These are phyloP conservation scores for Magnusiomyces tetraspermus DNA, from an alignment of 1,139 yeast species.

Conservation along the genomic window DNA sequence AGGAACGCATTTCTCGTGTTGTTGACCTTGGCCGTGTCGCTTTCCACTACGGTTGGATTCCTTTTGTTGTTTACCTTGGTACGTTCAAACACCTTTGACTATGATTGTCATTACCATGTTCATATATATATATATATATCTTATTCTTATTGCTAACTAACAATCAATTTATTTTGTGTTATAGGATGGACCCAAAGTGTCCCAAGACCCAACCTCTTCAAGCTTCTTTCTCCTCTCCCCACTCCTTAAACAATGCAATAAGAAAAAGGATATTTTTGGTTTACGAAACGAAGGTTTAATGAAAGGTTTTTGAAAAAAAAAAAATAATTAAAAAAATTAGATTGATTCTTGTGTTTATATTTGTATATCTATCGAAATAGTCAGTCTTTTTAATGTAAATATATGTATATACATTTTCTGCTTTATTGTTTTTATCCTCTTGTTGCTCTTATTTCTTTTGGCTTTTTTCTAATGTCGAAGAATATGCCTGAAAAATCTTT, in stretches of 20 bases:
- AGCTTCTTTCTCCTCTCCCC: conserved; percentile 64
- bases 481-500: too few species aligned
- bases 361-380: too few species aligned
- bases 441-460: too few species aligned
- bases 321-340: too few species aligned
- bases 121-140: too few species aligned
- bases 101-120: not conserved
- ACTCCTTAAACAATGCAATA: conserved; percentile 43
- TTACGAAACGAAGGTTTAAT: not conserved
- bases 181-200: conserved; percentile 78
- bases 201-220: conserved; percentile 74
- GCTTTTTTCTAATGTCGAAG: too few species aligned
- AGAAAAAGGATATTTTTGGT: too few species aligned
- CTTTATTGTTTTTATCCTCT: too few species aligned
- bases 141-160: too few species aligned
- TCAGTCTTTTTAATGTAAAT: too few species aligned
- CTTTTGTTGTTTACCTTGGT: conserved; percentile 81
- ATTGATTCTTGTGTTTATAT: too few species aligned
- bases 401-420: not conserved
- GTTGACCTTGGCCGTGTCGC: conserved; percentile 77
- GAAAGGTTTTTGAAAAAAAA: not conserved
- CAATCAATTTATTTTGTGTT: too few species aligned
- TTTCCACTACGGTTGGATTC: conserved; percentile 95
- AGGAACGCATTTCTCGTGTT: conserved; percentile 78
- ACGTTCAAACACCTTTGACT: conserved; percentile 14